Base-by-base conservation (phyloP, 1,284 basidiomycete species). In the Cutaneotrichosporon daszewskae region DNA sequence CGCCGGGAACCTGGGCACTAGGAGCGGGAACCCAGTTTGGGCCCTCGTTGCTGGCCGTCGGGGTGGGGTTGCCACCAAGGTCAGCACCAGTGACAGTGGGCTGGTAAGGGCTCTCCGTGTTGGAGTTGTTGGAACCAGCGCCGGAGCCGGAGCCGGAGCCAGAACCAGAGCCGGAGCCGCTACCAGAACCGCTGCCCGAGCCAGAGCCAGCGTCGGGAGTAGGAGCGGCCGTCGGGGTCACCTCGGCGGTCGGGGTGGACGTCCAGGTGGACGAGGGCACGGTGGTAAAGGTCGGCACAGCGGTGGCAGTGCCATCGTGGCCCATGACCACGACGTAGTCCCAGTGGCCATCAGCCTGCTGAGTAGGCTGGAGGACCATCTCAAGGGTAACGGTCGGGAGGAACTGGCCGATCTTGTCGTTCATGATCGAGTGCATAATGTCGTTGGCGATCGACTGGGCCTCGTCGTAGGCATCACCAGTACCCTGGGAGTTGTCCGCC, bases 371-470 rank as follows among this genome's bases (percentile, higher is more conserved):
- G 37, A 71, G 53, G 5, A 68, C 51, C 19, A 71, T 55, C 43
- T 69, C 59, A n/a, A 71, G 53, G 9, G 69, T 71, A 29, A 70
- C 55, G 2, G 69, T 71, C 5, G 69, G 69, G 47, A 71, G 46
- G 24, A 45, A 37, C 39, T 55, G 38, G 13, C 59, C 62, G n/a
- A 62, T 46, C 42, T 60, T 51, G 16, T 54, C 51, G n/a, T 55
- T 47, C 36, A 55, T 20, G 27, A 53, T 34, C 18, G 47, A 46
- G 32, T 43, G 19, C 19, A 62, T 58, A 45, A 63, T 63, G 22
- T 53, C 52, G 41, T 63, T 51, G 7, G 64, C 63, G 3, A 60
- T 59, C 27, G 48, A 32, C 22, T 57, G 43, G 7, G 59, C 57
- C 35, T 62, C 45, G 25, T 43, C 54, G 37, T 51, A 37, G 35